These are phyloP conservation scores for Fusarium mangiferae DNA, from an alignment of 2,329 filamentous ascomycete species.

Conservation along the genomic window DNA sequence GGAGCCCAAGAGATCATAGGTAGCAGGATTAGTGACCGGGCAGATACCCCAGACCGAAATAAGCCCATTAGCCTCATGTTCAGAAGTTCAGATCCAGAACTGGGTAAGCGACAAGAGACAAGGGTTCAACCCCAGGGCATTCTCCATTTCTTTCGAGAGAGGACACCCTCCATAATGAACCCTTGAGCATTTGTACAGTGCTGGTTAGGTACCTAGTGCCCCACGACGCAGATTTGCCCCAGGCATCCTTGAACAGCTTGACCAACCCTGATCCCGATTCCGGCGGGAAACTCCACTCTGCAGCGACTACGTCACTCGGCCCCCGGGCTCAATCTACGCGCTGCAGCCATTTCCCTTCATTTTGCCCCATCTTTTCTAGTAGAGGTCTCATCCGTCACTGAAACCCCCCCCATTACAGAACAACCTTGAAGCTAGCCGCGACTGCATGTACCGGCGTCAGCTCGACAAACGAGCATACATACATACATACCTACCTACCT, in stretches of 20 bases:
- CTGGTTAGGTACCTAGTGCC: conserved; percentile 1
- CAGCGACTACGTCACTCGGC: conserved; percentile 37
- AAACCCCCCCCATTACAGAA: conserved; percentile 11
- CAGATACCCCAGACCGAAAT: conserved; percentile 7
- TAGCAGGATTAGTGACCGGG: conserved; percentile 3
- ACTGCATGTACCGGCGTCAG: conserved; percentile 30
- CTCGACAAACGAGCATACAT: conserved; percentile 8
- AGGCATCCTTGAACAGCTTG: conserved; percentile 11
- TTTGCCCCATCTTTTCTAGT: conserved; percentile 23
- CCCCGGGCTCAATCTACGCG: conserved; percentile 31
- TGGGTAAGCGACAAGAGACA: conserved; percentile 10
- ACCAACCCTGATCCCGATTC: conserved; percentile 30
- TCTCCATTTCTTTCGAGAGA: conserved; percentile 15
- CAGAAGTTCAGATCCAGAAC: conserved; percentile 1
- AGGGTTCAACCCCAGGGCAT: conserved; percentile 17
- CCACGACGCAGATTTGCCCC: conserved; percentile 10
- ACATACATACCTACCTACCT: not conserved
- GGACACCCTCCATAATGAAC: conserved; percentile 19
- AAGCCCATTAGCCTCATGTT: conserved; percentile 9
- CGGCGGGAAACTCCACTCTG: conserved; percentile 18
- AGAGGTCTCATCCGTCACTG: conserved; percentile 26
- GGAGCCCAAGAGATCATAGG: not conserved
- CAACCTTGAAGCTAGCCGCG: conserved; percentile 21
- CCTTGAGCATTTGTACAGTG: conserved; percentile 13
- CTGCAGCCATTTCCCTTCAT: conserved; percentile 24